These are phyloP conservation scores for Wickerhamiella nectarea DNA, from an alignment of 805 yeast genomes.

Conservation along the genomic window DNA sequence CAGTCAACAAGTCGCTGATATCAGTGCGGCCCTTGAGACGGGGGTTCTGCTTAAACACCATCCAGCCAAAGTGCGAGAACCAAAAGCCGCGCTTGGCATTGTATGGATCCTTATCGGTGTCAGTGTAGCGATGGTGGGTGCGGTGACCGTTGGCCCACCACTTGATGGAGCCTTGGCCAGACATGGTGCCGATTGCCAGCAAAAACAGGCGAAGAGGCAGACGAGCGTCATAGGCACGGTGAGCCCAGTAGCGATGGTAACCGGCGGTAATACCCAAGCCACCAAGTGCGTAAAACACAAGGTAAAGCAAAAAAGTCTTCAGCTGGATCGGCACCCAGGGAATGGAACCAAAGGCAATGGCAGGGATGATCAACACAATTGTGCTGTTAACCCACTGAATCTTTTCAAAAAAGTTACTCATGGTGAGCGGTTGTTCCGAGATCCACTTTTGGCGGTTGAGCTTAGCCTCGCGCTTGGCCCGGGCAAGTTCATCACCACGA, in stretches of 20 bases:
- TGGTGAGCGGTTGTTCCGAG: constrained; percentile 64
- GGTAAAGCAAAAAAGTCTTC: constrained; percentile 41
- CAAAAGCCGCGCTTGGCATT: constrained; percentile 65
- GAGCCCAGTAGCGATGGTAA: constrained; percentile 68
- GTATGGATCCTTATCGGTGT: constrained; percentile 82
- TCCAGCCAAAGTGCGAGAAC: constrained; percentile 85
- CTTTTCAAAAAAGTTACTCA: constrained; percentile 55
- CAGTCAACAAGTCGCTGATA: constrained; percentile 49
- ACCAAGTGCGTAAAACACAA: constrained; percentile 43
- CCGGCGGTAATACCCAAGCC: constrained; percentile 71
- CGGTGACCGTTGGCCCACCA: constrained; percentile 78
- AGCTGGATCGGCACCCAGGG: constrained; percentile 32
- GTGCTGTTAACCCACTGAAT: constrained; percentile 61
- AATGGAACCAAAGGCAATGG: constrained; percentile 33
- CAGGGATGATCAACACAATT: constrained; percentile 44
- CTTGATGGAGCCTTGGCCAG: constrained; percentile 62
- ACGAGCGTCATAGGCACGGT: constrained; percentile 39
- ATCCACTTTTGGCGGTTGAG: constrained; percentile 33
- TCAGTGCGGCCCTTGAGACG: constrained; percentile 52
- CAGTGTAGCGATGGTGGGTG: constrained; percentile 81
- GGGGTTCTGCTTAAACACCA: constrained; percentile 52
- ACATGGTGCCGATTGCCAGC: constrained; percentile 52
- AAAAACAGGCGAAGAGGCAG: constrained; percentile 35
- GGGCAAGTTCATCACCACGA: constrained; percentile 15
- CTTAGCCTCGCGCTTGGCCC: constrained; percentile 12